Conservation (phyloP, 2,329 filamentous ascomycete species). For the Trichoderma koningii region DNA sequence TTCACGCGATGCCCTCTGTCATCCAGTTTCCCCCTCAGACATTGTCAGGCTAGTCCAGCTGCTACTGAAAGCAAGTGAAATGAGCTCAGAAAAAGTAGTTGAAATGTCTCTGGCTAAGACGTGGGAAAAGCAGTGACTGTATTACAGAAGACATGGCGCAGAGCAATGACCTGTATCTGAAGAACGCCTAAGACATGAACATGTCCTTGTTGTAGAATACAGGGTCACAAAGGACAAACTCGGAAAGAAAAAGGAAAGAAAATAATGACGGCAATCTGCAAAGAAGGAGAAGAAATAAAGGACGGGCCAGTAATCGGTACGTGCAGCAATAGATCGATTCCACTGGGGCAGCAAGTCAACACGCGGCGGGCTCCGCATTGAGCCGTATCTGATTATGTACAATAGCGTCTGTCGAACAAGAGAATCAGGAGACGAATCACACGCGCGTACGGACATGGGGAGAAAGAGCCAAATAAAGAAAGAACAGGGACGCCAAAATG, state of each 20-base stretch:
- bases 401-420: no score
- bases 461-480: conserved; percentile 9
- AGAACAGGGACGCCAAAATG: neutral
- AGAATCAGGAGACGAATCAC: conserved; percentile 10
- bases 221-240: neutral
- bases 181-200: neutral
- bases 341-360: conserved; percentile 25
- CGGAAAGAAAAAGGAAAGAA: neutral
- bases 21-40: neutral
- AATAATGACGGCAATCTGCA: neutral
- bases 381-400: conserved; percentile 18
- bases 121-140: neutral
- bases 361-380: conserved; percentile 22
- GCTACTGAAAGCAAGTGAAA: conserved; percentile 8
- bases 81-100: neutral
- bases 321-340: conserved; percentile 27
- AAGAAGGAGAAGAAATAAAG: neutral
- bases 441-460: conserved; percentile 12
- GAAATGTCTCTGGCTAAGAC: conserved; percentile 13
- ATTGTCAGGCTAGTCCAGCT: neutral
- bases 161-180: neutral
- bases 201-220: no score
- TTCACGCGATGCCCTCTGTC: conserved; percentile 3
- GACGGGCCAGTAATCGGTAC: conserved; percentile 14
- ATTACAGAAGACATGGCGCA: neutral